Evolutionary conservation across 192 early-diverging fungal species (phyloP), one percentile per base, ranked within the genome.

Genomic region (Bifiguratus adelaidae): DNA sequence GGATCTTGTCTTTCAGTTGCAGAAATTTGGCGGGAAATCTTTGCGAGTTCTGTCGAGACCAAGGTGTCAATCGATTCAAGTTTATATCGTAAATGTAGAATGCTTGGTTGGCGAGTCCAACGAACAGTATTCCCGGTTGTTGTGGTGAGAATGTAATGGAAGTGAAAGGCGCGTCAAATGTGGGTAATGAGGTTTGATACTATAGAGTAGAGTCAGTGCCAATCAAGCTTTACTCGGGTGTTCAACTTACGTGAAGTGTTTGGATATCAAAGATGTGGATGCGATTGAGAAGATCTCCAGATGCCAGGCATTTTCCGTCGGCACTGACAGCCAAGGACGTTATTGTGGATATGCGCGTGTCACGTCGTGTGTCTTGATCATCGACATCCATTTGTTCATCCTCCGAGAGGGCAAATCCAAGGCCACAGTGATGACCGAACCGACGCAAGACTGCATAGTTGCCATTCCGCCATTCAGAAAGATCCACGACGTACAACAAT

Each of bases 281-380:
- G 22, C 76, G 59, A 48, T 82, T 85, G 4, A 67, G 59, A 48
- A 76, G 58, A 63, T 93, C 92, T 12, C 79, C 84, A 15, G 81
- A 82, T 8, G 82, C 86, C 20, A 98, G 56, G 77, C 83, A 92
- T 44, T 79, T 74, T 27, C 80, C 84, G 60, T 91, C 87, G 3
- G 55, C 58, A 57, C 84, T 90, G 7, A 93, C 73, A 16, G 88
- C 73, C 56, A 97, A 65, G 2, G 68, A 65, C 7, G 55, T 58
- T 13, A 97, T 79, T 4, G 81, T 77, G 40, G 70, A 74, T 54
- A 59, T 58, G n/a, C n/a, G n/a, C n/a, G n/a, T n/a, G n/a, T n/a
- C n/a, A n/a, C n/a, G n/a, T n/a, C n/a, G n/a, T n/a, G n/a, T n/a
- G n/a, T n/a, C n/a, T 13, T 67, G 63, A 24, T 52, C 56, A 18